phyloP scores from a whole-genome alignment of 2,329 filamentous ascomycete species.

The Teratosphaeria viscida region DNA sequence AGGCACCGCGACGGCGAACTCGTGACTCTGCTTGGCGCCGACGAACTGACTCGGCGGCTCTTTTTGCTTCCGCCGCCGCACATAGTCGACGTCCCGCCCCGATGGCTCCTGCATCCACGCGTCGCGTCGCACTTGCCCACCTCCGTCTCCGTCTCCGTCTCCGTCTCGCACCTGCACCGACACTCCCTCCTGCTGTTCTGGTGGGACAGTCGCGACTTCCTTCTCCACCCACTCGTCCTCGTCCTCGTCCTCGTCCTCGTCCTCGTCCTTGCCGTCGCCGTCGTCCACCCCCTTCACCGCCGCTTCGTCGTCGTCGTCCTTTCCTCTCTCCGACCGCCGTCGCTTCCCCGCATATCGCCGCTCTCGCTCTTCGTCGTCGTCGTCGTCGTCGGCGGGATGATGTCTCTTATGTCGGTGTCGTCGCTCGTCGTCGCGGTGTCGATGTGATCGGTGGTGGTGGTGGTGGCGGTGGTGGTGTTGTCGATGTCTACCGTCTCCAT shows the following conservation, averaged over 20 bases:
- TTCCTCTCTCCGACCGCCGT: slow-evolving; percentile 16
- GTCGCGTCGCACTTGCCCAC: slow-evolving; percentile 53
- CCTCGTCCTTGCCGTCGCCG: slow-evolving; percentile 1
- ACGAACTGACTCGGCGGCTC: slow-evolving; percentile 34
- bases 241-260: slow-evolving; percentile 25
- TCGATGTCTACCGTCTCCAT: slow-evolving; percentile 26
- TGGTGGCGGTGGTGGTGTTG: neutral
- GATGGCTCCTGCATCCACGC: slow-evolving; percentile 92
- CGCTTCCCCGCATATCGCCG: slow-evolving; percentile 15
- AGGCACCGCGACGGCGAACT: slow-evolving; percentile 64
- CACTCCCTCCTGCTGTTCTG: slow-evolving; percentile 31
- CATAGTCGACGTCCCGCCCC: slow-evolving; percentile 72
- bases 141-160: slow-evolving; percentile 27
- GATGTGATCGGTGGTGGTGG: slow-evolving; percentile 29
- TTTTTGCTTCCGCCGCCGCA: slow-evolving; percentile 47
- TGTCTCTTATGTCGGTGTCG: slow-evolving; percentile 39
- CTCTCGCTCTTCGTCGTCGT: slow-evolving; percentile 22
- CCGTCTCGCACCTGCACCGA: no score
- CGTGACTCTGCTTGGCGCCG: slow-evolving; percentile 48
- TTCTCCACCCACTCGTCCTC: slow-evolving; percentile 36
- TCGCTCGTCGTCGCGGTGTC: slow-evolving; percentile 42
- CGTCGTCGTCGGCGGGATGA: slow-evolving; percentile 24
- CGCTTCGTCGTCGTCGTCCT: slow-evolving; percentile 22
- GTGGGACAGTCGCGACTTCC: slow-evolving; percentile 30
- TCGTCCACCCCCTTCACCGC: no score